phyloP scores from a whole-genome alignment of 495 filamentous ascomycete species.

The Penicillium simplicissimum region DNA sequence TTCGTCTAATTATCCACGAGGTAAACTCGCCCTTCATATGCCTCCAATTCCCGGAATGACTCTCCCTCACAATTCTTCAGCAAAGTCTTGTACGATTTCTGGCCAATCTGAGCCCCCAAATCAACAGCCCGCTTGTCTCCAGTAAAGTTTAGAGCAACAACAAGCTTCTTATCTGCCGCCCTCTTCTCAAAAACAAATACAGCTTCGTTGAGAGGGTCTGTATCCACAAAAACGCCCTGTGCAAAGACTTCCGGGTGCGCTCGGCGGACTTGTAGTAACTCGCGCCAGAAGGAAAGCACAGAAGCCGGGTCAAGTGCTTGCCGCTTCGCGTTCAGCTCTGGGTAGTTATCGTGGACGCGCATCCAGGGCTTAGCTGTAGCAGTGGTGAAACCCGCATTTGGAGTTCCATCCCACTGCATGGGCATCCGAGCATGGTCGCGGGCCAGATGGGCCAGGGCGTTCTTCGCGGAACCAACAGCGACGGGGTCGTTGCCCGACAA shows the following conservation, averaged over 20 bases:
- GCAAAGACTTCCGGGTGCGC: constrained; percentile 44
- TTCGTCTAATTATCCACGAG: constrained; percentile 1
- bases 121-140: constrained; percentile 23
- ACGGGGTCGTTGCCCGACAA: constrained; percentile 29
- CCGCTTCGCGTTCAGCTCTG: constrained; percentile 49
- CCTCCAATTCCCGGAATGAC: constrained; percentile 15
- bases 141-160: constrained; percentile 30
- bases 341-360: constrained; percentile 56
- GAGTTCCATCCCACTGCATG: constrained; percentile 58
- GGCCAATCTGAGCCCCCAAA: constrained; percentile 19
- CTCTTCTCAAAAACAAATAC: constrained; percentile 35
- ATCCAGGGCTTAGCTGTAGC: constrained; percentile 54
- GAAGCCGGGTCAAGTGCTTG: constrained; percentile 42
- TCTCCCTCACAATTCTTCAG: constrained; percentile 21
- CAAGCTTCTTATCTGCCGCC: constrained; percentile 9
- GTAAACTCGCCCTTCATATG: constrained; percentile 29
- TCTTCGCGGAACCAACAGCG: constrained; percentile 37
- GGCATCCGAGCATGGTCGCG: constrained; percentile 64
- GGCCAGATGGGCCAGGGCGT: constrained; percentile 47
- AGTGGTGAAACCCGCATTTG: constrained; percentile 56
- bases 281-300: constrained; percentile 50
- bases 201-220: constrained; percentile 35
- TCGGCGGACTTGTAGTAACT: constrained; percentile 43
- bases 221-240: constrained; percentile 45
- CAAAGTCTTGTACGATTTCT: constrained; percentile 6